Evolutionary conservation across 192 early-diverging fungal species (phyloP).

Genomic region (Geranomyces michiganensis): DNA sequence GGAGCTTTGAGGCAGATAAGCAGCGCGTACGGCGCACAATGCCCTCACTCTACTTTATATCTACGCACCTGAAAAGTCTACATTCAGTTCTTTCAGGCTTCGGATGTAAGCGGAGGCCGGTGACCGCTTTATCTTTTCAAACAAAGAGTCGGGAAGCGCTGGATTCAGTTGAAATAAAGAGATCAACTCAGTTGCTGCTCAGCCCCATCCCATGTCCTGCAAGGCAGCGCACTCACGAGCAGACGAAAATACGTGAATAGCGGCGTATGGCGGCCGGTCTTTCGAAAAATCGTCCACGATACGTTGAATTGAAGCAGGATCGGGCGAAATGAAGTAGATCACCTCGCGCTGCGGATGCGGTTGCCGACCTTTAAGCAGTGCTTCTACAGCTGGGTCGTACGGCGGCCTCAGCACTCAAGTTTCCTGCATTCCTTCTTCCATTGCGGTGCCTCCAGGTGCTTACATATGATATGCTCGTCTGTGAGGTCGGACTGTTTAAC

Average conservation of each 20-base stretch:
- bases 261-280: conserved; percentile 45
- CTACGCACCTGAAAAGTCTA: conserved; percentile 58
- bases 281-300: conserved; percentile 56
- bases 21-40: too few species aligned
- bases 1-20: conserved; percentile 40
- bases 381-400: conserved; percentile 49
- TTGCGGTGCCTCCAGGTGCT: not conserved
- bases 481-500: conserved; percentile 37
- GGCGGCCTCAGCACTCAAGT: not conserved
- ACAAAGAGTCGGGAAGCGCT: conserved; percentile 70
- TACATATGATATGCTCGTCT: conserved; percentile 53
- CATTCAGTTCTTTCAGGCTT: conserved; percentile 48
- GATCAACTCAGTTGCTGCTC: conserved; percentile 3
- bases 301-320: conserved; percentile 45
- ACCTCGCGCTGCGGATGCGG: conserved; percentile 58
- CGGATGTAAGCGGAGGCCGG: conserved; percentile 46
- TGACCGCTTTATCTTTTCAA: conserved; percentile 62
- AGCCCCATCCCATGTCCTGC: not conserved
- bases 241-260: conserved; percentile 35
- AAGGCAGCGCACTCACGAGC: conserved; percentile 22
- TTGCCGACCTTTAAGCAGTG: conserved; percentile 47
- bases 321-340: conserved; percentile 60
- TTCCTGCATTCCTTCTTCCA: not conserved
- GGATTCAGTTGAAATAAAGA: conserved; percentile 15
- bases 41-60: too few species aligned